phyloP scores from a whole-genome alignment of 768 basidiomycete species.

The Lactarius hatsudake region DNA sequence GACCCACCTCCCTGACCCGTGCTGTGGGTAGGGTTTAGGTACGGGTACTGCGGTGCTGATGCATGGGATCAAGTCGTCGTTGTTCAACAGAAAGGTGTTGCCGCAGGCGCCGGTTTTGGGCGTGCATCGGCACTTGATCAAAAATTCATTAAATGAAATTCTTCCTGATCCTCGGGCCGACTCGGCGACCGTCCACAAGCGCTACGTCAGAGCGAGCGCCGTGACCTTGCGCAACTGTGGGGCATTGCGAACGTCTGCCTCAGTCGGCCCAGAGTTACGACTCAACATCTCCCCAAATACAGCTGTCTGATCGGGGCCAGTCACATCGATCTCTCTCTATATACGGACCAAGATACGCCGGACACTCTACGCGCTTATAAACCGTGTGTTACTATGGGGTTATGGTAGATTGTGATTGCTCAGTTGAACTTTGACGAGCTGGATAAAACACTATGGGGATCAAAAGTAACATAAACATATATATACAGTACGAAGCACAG shows the following conservation, averaged over 20 bases:
- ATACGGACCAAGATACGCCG: too few species aligned
- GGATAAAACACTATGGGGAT: neutral
- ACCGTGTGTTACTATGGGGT: neutral
- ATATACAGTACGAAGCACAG: neutral
- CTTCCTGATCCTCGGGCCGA: too few species aligned
- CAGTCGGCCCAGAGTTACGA: neutral
- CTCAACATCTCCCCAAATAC: neutral
- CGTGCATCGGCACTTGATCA: too few species aligned
- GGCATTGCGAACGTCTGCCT: too few species aligned
- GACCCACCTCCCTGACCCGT: neutral
- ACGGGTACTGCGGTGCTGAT: too few species aligned
- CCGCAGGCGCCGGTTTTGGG: neutral
- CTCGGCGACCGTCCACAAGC: too few species aligned
- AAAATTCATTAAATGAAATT: too few species aligned
- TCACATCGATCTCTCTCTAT: neutral
- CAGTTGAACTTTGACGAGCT: neutral
- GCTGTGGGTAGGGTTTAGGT: neutral
- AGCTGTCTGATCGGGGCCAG: neutral
- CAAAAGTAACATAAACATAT: slow-evolving; percentile 1
- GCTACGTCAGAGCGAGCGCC: too few species aligned
- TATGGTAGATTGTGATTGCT: neutral
- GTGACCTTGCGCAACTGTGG: too few species aligned
- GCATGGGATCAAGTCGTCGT: neutral
- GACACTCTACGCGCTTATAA: neutral
- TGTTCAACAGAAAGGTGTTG: neutral